These are phyloP conservation scores for Vitis rotundifolia DNA, from an alignment of 164 flowering plant species.

Conservation along the genomic window DNA sequence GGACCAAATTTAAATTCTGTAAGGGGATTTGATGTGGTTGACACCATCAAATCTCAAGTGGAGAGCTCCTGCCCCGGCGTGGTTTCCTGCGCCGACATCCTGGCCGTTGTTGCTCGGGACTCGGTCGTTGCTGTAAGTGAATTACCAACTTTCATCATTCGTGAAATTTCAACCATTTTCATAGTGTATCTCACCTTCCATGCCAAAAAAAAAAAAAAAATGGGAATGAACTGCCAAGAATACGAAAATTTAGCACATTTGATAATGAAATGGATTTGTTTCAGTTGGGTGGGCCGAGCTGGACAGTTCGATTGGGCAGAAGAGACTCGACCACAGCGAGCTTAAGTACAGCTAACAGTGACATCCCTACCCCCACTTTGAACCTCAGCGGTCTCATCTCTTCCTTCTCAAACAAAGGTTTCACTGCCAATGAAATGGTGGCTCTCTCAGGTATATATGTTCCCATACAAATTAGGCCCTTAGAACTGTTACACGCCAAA, in stretches of 20 bases:
- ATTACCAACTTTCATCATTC: no score
- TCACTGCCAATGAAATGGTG: slow-evolving; percentile 37
- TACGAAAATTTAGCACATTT: not conserved
- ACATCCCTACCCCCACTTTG: slow-evolving; percentile 30
- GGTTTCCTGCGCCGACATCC: slow-evolving; percentile 8
- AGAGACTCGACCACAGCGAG: slow-evolving; percentile 45
- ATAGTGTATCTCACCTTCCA: no score
- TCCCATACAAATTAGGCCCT: no score
- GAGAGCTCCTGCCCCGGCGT: slow-evolving; percentile 6
- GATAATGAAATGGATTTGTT: not conserved
- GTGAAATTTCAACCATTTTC: no score
- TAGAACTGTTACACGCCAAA: no score
- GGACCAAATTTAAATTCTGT: not conserved
- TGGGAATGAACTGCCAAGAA: no score
- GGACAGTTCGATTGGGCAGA: slow-evolving; percentile 42
- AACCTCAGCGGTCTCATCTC: slow-evolving; percentile 29
- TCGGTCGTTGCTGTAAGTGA: slow-evolving; percentile 2
- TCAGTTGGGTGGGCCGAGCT: slow-evolving; percentile 40
- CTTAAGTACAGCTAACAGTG: slow-evolving; percentile 30
- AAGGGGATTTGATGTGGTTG: slow-evolving; percentile 5
- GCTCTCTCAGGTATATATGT: slow-evolving; percentile 28
- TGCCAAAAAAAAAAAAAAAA: no score
- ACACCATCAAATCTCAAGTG: slow-evolving; percentile 1
- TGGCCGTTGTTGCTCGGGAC: slow-evolving; percentile 8
- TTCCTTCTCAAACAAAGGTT: slow-evolving; percentile 29